These are phyloP conservation scores for Phytophthora brassicae DNA, from an alignment of 352 stramenopile genomes.

Conservation along the genomic window DNA sequence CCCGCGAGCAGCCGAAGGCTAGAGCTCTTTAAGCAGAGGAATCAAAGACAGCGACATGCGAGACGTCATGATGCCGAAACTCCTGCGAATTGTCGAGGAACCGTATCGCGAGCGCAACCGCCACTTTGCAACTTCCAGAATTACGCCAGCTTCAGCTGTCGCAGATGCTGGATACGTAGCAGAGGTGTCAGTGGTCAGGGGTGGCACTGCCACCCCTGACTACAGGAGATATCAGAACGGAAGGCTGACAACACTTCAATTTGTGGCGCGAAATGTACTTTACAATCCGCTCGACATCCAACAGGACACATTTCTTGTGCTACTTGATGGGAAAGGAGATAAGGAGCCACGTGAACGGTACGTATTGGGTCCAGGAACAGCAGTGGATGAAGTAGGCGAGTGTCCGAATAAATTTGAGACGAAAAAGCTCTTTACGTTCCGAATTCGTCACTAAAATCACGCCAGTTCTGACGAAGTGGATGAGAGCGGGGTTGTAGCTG, in stretches of 20 bases:
- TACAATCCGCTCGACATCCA: slow-evolving; percentile 82
- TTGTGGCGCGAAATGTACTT: slow-evolving; percentile 87
- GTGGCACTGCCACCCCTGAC: slow-evolving; percentile 28
- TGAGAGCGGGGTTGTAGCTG: slow-evolving; percentile 28
- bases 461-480: slow-evolving; percentile 48
- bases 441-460: slow-evolving; percentile 69
- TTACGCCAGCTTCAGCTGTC: background rate
- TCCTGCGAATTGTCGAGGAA: slow-evolving; percentile 77
- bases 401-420: slow-evolving; percentile 87
- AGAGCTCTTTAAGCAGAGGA: slow-evolving; percentile 15
- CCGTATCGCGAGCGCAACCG: slow-evolving; percentile 68
- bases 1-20: too few species aligned
- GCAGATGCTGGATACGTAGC: slow-evolving; percentile 12
- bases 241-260: slow-evolving; percentile 85
- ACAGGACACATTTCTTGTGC: slow-evolving; percentile 79
- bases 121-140: slow-evolving; percentile 25
- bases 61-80: slow-evolving; percentile 74
- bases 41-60: slow-evolving; percentile 60
- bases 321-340: slow-evolving; percentile 84
- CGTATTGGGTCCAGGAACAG: slow-evolving; percentile 73
- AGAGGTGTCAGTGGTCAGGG: slow-evolving; percentile 4
- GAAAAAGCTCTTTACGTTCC: slow-evolving; percentile 85
- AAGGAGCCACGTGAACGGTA: slow-evolving; percentile 84
- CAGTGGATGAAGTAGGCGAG: slow-evolving; percentile 82
- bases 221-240: slow-evolving; percentile 77